Conservation (phyloP, 768 basidiomycete genomes). For the Suillus plorans region DNA sequence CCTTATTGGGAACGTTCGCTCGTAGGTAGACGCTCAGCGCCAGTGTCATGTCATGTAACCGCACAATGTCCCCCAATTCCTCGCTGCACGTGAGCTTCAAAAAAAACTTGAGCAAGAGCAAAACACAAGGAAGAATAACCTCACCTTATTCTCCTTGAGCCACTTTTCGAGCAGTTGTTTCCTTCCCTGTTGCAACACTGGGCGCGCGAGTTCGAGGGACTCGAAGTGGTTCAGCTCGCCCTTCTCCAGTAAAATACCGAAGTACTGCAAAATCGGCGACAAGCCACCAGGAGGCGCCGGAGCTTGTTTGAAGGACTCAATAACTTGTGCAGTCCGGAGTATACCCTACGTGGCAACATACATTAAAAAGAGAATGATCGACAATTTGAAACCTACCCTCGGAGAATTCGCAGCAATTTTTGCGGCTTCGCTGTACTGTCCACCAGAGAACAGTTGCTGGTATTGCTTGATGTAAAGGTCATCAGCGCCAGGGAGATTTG, state of each 20-base stretch:
- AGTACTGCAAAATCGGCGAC: conserved; percentile 97
- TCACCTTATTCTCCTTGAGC: conserved; percentile 98
- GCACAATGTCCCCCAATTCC: conserved; percentile 96
- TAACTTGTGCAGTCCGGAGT: conserved; percentile 89
- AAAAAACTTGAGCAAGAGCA: conserved; percentile 1
- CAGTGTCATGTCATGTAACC: conserved; percentile 92
- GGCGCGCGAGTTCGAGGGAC: conserved; percentile 92
- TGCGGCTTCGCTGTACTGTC: conserved; percentile 91
- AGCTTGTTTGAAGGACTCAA: conserved; percentile 96
- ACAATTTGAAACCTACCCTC: conserved; percentile 46
- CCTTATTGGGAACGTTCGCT: conserved; percentile 97
- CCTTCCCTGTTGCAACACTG: conserved; percentile 92
- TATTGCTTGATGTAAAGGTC: conserved; percentile 96
- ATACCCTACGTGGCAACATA: conserved; percentile 62
- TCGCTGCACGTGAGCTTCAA: conserved; percentile 93
- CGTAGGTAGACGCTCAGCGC: conserved; percentile 97
- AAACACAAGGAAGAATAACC: conserved; percentile 3
- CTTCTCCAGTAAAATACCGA: conserved; percentile 97
- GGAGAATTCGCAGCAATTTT: conserved; percentile 98
- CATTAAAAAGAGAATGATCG: conserved; percentile 5
- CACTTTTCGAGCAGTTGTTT: conserved; percentile 98
- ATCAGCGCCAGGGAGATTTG: conserved; percentile 95
- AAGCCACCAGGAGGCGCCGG: conserved; percentile 88
- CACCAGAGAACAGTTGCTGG: conserved; percentile 83
- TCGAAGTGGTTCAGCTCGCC: conserved; percentile 97